A percentile compares a stretch with the other conserved stretches of the same genome.
Evolutionary conservation across 1,139 yeast species (phyloP).

Genomic region (Lodderomyces beijingensis): DNA sequence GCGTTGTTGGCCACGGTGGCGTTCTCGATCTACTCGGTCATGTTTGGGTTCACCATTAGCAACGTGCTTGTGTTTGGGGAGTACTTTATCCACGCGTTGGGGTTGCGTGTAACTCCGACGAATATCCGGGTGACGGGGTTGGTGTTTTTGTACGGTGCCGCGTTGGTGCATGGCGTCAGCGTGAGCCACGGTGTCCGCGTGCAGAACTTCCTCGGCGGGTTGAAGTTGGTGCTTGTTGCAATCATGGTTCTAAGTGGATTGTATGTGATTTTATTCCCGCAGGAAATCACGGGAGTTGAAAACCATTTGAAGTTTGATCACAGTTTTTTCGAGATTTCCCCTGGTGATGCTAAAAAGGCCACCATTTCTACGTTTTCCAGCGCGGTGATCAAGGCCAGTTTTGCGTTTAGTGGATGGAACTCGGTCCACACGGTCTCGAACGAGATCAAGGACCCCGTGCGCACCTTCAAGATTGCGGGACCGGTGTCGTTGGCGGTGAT

Average conservation of each 20-base stretch:
- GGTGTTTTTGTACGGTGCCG: slow-evolving; percentile 36
- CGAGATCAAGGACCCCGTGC: slow-evolving; percentile 55
- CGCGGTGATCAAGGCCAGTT: slow-evolving; percentile 56
- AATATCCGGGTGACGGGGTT: slow-evolving; percentile 43
- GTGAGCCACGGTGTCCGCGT: slow-evolving; percentile 49
- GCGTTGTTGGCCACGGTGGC: slow-evolving; percentile 56
- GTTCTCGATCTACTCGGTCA: slow-evolving; percentile 51
- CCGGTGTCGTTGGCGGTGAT: slow-evolving; percentile 49
- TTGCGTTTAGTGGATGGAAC: slow-evolving; percentile 64
- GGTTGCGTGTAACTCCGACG: slow-evolving; percentile 34
- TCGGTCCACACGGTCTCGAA: slow-evolving; percentile 58
- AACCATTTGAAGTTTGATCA: slow-evolving; percentile 31
- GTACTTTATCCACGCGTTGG: slow-evolving; percentile 51
- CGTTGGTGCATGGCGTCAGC: slow-evolving; percentile 50
- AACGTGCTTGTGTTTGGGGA: slow-evolving; percentile 71
- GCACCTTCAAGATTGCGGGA: slow-evolving; percentile 59
- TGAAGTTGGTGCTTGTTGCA: slow-evolving; percentile 46
- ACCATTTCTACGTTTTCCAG: slow-evolving; percentile 44
- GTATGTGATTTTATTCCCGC: slow-evolving; percentile 45
- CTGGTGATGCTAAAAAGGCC: slow-evolving; percentile 26
- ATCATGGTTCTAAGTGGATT: slow-evolving; percentile 49
- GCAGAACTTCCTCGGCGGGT: slow-evolving; percentile 54
- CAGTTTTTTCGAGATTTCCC: slow-evolving; percentile 23
- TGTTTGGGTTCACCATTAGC: slow-evolving; percentile 62
- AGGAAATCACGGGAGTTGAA: slow-evolving; percentile 36